These are phyloP conservation scores for Penicillium sp. DNA, from an alignment of 2,329 filamentous ascomycete genomes.

Conservation along the genomic window DNA sequence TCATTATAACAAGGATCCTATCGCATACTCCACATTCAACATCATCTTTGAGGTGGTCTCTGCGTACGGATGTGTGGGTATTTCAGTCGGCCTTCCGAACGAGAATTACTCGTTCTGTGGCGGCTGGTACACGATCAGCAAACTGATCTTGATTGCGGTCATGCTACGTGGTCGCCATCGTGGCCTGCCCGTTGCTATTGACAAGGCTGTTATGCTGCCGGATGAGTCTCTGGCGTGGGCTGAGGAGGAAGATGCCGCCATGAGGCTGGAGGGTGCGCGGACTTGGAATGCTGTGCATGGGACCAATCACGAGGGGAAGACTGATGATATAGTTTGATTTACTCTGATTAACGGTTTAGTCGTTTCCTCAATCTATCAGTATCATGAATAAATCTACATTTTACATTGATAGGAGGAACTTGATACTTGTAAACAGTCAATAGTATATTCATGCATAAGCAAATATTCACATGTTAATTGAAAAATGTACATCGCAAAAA, in stretches of 20 bases:
- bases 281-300: conserved; percentile 15
- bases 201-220: conserved; percentile 47
- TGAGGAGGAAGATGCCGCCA: conserved; percentile 39
- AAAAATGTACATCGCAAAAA: background rate
- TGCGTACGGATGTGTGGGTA: conserved; percentile 60
- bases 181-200: conserved; percentile 55
- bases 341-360: background rate
- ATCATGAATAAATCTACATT: too few relatives aligned
- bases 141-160: conserved; percentile 56
- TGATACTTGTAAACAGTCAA: too few relatives aligned
- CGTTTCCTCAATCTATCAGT: background rate
- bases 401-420: too few relatives aligned
- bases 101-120: conserved; percentile 55
- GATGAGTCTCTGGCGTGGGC: conserved; percentile 38
- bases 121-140: conserved; percentile 53
- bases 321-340: conserved; percentile 5
- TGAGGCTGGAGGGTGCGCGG: conserved; percentile 26
- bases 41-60: conserved; percentile 47
- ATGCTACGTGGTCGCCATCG: conserved; percentile 56
- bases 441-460: too few relatives aligned
- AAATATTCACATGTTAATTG: background rate
- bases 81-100: conserved; percentile 54
- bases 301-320: background rate
- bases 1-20: conserved; percentile 51
- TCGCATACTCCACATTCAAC: conserved; percentile 57